These are phyloP conservation scores for Mytilinidion resinicola DNA, from an alignment of 495 filamentous ascomycete genomes.

Conservation along the genomic window DNA sequence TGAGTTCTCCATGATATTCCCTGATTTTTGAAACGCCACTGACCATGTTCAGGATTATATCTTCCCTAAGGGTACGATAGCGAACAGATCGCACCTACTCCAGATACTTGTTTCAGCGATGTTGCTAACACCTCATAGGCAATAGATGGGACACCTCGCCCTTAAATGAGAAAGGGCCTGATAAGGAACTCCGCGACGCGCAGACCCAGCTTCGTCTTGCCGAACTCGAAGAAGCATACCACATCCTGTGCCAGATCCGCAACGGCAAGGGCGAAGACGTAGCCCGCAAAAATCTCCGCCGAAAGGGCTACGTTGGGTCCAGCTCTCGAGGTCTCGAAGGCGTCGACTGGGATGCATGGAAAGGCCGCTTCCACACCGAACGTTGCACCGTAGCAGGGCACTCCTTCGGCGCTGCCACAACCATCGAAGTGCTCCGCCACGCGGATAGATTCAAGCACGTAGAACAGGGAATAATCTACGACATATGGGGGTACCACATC, in stretches of 20 bases:
- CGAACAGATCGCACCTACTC: neutral
- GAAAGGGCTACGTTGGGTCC: constrained; percentile 45
- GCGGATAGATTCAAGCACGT: constrained; percentile 45
- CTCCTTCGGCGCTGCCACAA: constrained; percentile 39
- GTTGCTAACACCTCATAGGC: constrained; percentile 6
- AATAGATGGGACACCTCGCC: constrained; percentile 40
- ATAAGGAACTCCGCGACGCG: constrained; percentile 38
- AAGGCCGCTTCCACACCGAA: constrained; percentile 30
- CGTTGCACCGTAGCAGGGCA: constrained; percentile 36
- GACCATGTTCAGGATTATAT: constrained; percentile 34
- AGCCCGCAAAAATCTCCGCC: constrained; percentile 42
- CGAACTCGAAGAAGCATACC: constrained; percentile 41
- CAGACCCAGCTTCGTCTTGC: constrained; percentile 41
- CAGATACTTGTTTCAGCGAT: neutral
- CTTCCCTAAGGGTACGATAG: constrained; percentile 32
- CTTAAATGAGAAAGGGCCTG: constrained; percentile 36
- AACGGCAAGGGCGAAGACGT: constrained; percentile 34
- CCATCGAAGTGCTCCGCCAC: constrained; percentile 40
- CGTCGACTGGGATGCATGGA: constrained; percentile 39
- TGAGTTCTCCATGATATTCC: neutral
- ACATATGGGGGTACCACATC: constrained; percentile 48
- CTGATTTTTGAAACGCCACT: neutral
- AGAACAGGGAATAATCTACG: constrained; percentile 53
- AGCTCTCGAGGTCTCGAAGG: constrained; percentile 45
- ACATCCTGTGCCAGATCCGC: constrained; percentile 31